Base-by-base conservation (phyloP, 352 stramenopile genomes). In the Phytophthora ramorum region DNA sequence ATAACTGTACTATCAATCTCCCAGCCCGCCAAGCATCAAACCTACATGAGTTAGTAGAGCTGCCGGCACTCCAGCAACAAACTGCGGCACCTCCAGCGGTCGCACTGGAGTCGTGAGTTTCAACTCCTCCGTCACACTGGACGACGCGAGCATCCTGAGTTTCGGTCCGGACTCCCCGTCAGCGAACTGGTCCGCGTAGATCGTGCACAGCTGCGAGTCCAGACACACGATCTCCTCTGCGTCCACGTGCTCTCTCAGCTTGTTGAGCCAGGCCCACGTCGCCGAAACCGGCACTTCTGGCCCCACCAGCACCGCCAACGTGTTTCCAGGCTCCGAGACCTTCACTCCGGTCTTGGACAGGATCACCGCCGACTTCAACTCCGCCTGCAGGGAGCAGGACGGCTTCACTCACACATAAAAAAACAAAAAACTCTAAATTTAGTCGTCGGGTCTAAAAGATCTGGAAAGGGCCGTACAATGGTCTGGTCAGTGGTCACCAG, bases 41-140 rank as follows among this genome's bases (percentile, higher is more conserved):
- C 45, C 69, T 24, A 91, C 83, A 55, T 87, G 73, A 22, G 83
- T 90, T 41, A 92, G 69, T 7, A 90, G 56, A 10, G 78, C 83
- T 0, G 83, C 83, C 2, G 83, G 63, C 8, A 90, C 50, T 12
- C 83, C 81, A 5, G 68, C 63, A 4, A 83, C 60, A 58, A 90
- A 90, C 48, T 83, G 83, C 7, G 83, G 83, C 2, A 82, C 76
- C 63, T 86, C 75, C 7, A 92, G 73, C 24, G 70, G 55, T 17
- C 67, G 75, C 60, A 89, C 73, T 1, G 75, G 66, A 4, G 64
- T 70, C 9, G 66, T 55, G 19, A 70, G 50, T 56, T 77, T 75
- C 34, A 50, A 61, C 13, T 81, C 63, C 3, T 67, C 46, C 8
- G 64, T 53, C 9, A 79, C 78, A 9, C 32, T 41, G 0, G 78